Percentiles rank a stretch among this genome's conserved stretches.
These are phyloP conservation scores for Aspergillus hiratsukae DNA, from an alignment of 2,329 filamentous ascomycete genomes.

Conservation along the genomic window DNA sequence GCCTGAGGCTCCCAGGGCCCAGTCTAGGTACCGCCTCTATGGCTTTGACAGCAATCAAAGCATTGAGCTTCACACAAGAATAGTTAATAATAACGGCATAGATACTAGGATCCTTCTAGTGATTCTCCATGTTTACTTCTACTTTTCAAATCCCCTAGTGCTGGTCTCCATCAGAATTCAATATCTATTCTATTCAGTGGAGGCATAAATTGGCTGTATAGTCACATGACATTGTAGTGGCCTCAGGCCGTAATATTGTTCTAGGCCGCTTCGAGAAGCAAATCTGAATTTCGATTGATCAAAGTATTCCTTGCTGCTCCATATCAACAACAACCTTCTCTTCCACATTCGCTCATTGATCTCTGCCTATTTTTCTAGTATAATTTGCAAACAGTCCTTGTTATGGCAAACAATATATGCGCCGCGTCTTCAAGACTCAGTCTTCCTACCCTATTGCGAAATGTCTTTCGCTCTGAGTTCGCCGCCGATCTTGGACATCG, in stretches of 20 bases:
- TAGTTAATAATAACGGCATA: not conserved
- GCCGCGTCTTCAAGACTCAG: slow-evolving; percentile 22
- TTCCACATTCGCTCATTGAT: not conserved
- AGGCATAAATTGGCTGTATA: not conserved
- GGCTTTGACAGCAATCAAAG: too few relatives aligned
- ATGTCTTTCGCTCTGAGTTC: slow-evolving; percentile 21
- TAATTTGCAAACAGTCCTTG: not conserved
- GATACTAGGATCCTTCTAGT: not conserved
- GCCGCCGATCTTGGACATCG: slow-evolving; percentile 8
- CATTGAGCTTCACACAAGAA: not conserved
- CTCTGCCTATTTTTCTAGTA: not conserved
- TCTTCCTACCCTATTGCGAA: slow-evolving; percentile 22
- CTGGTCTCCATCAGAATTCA: not conserved
- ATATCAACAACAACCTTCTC: not conserved
- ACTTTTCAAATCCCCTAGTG: not conserved
- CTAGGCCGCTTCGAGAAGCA: slow-evolving; percentile 3
- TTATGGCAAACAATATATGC: slow-evolving; percentile 9
- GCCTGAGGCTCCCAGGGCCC: too few relatives aligned
- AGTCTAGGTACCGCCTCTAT: not conserved
- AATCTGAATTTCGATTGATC: not conserved
- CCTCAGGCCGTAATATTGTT: not conserved
- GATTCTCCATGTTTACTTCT: too few relatives aligned
- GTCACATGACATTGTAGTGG: slow-evolving; percentile 1
- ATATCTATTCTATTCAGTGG: not conserved
- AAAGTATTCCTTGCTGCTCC: not conserved